Evolutionary conservation across 1,284 basidiomycete genomes (phyloP), one percentile per base, ranked within the genome.

Genomic region (Hypsizygus ulmarius): DNA sequence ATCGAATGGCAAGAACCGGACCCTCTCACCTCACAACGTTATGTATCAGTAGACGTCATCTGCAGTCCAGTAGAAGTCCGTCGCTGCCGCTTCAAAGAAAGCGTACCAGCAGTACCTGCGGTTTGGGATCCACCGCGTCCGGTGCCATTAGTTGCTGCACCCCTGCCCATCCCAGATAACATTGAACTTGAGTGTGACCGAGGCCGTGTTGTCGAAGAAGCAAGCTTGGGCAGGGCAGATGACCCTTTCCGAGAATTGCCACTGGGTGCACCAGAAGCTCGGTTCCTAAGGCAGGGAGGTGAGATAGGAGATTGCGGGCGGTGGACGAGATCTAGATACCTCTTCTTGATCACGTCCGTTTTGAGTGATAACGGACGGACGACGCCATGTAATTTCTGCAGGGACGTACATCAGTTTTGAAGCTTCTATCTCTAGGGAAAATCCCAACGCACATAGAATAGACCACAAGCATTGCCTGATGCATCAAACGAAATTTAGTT

Each of bases 331-430:
- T 25, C n/a, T 39, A 69, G 79, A 43, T 59, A 93, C 91, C 94
- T 80, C 75, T 97, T 97, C 83, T 97, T 97, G 70, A 97, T 97
- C 37, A 97, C 89, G 65, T 97, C 94, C 18, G 94, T 97, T 78
- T 97, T 97, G 53, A 97, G 78, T 40, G 93, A 95, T 54, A 97
- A 71, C 5, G 94, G 94, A 46, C 95, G 81, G 12, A 95, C 92
- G 33, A 97, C 93, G 36, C 95, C 95, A 61, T 97, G 94, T 39
- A 97, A 73, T 84, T 97, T 97, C 87, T 53, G 64, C 33, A 57
- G 56, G 35, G 45, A 39, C 36, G 15, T 16, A 40, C 28, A 49
- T 61, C 1, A 65, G 56, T 25, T 55, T n/a, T 37, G 37, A 45
- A 37, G 39, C 39, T 46, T 39, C n/a, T 45, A 35, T 42, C 29